These are phyloP conservation scores for Penicillium angulare DNA, from an alignment of 495 filamentous ascomycete genomes.

Conservation along the genomic window DNA sequence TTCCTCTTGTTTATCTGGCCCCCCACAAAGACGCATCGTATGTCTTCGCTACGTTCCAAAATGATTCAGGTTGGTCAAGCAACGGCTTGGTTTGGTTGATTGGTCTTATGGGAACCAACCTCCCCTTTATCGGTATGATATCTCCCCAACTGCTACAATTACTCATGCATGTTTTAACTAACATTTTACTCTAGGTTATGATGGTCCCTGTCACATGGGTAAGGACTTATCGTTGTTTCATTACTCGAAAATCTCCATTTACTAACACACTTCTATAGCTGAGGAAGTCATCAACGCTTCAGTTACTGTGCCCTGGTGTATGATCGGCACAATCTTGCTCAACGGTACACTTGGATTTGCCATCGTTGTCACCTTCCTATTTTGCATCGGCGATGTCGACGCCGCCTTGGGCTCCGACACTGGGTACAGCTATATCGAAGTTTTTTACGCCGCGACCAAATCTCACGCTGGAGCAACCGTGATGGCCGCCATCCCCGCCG, in stretches of 20 bases:
- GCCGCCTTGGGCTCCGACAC: constrained; percentile 36
- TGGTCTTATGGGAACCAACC: constrained; percentile 21
- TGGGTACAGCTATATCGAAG: constrained; percentile 53
- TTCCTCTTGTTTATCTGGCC: constrained; percentile 40
- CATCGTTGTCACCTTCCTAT: constrained; percentile 40
- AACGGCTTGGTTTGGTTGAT: constrained; percentile 34
- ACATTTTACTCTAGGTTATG: neutral
- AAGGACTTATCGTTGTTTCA: neutral
- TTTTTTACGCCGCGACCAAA: constrained; percentile 48
- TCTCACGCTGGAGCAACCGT: constrained; percentile 43
- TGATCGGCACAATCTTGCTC: constrained; percentile 40
- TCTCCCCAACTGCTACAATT: neutral
- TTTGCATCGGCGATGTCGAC: constrained; percentile 40
- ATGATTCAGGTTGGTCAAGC: constrained; percentile 36
- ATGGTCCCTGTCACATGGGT: neutral
- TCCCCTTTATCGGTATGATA: constrained; percentile 15
- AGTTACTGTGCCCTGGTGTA: constrained; percentile 34
- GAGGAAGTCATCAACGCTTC: constrained; percentile 48
- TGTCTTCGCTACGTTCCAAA: constrained; percentile 42
- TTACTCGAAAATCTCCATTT: neutral
- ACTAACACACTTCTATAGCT: constrained; percentile 17
- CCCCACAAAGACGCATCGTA: constrained; percentile 35
- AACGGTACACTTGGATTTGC: constrained; percentile 42
- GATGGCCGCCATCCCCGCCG: constrained; percentile 39
- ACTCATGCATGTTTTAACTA: neutral